Percentiles rank a stretch among this genome's conserved stretches.
Conservation (phyloP, 1,284 basidiomycete genomes). For the Mycena sp. region DNA sequence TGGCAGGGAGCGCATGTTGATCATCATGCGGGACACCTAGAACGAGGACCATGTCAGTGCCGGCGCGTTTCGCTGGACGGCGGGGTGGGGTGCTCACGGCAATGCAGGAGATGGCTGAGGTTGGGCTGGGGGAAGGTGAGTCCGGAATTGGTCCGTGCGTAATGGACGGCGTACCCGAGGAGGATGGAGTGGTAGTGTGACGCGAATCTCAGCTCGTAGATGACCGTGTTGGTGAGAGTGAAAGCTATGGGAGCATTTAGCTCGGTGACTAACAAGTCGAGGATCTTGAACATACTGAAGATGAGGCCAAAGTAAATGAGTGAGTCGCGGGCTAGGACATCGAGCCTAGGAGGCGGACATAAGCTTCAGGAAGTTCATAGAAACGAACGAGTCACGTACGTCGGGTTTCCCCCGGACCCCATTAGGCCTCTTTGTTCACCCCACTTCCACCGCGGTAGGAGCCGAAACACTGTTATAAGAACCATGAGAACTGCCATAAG, state of each 20-base stretch:
- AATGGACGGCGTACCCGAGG: constrained; percentile 5
- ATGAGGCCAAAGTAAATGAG: constrained; percentile 26
- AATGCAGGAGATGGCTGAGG: constrained; percentile 25
- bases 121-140: constrained; percentile 4
- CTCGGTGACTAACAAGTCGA: no score
- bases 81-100: neutral
- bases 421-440: neutral
- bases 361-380: neutral
- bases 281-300: constrained; percentile 13
- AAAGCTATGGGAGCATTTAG: neutral
- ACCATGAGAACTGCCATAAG: constrained; percentile 19
- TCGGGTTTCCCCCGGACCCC: constrained; percentile 19
- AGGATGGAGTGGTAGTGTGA: constrained; percentile 21
- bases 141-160: neutral
- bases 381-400: neutral
- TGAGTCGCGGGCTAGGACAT: constrained; percentile 29
- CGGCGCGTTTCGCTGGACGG: neutral
- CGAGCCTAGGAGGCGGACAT: neutral
- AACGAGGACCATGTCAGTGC: neutral
- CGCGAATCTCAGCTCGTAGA: constrained; percentile 20
- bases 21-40: constrained; percentile 25
- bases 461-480: constrained; percentile 13
- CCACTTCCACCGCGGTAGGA: constrained; percentile 22
- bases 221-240: constrained; percentile 15
- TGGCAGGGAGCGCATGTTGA: constrained; percentile 22